Base-by-base conservation (phyloP, 805 yeast species). In the Wickerhamomyces hampshirensis region DNA sequence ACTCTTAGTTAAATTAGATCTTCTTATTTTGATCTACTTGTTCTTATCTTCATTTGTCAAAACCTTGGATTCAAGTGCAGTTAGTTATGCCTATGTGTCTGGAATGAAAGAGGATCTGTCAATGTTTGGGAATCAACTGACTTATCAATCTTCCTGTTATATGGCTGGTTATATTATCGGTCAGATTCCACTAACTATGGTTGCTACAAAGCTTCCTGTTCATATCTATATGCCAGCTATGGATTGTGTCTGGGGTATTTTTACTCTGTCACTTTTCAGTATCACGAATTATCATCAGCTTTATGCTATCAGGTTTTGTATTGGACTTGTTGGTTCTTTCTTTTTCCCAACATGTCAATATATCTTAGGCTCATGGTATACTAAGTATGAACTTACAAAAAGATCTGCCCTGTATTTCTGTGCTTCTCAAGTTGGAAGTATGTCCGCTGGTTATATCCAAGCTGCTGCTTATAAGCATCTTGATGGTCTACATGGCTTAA, bases 31-130 rank as follows among this genome's bases (percentile, higher is more conserved):
- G 6, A 61, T 69, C 29, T 75, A 75, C 43, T 65, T 80, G 1
- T 73, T 77, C 55, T 55, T 77, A 39, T 75, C 75, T 2, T 79
- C 79, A 53, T 80, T 83, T 81, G 75, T 79, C 38, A 80, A 80
- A 50, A 72, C 71, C 4, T 23, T 80, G 39, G 86, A 80, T 48
- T 71, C 69, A 35, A 63, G 75, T 26, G 80, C 80, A 54, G 55
- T 80, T 35, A 69, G 68, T 43, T 76, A 79, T 48, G 86, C 85
- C 2, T 80, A 78, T 47, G 77, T 75, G 26, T 69, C 77, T 14
- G 80, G 83, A 10, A 66, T 80, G 73, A 57, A 69, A 41, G 75
- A 70, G 44, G 76, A 64, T 24, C 59, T 80, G 29, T 63, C 64
- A 5, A 70, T 82, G 67, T 51, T 63, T 34, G 84, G 83, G 7